Evolutionary conservation across 768 basidiomycete species (phyloP).

Genomic region (Hygrophorus russula): DNA sequence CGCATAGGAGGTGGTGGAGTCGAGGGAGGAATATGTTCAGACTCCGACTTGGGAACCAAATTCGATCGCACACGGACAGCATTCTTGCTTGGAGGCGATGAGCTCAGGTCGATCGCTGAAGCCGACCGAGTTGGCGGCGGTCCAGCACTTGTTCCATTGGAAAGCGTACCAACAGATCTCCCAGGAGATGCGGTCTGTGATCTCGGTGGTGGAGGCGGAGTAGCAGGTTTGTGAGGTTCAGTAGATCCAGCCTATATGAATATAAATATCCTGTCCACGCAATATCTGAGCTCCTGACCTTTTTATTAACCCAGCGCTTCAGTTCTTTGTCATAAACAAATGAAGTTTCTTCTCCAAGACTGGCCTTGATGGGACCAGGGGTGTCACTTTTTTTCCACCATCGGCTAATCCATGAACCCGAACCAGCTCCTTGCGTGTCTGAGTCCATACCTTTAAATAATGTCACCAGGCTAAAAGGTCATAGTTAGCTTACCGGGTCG

Average conservation of each 20-base stretch:
- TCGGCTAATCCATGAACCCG: conserved; percentile 73
- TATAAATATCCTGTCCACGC: background rate
- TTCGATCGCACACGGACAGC: conserved; percentile 55
- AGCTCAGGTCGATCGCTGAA: conserved; percentile 52
- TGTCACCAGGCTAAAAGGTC: background rate
- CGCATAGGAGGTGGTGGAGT: conserved; percentile 41
- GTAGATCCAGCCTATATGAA: conserved; percentile 37
- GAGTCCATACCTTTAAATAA: background rate
- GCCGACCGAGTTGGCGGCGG: conserved; percentile 39
- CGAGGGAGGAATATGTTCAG: conserved; percentile 38
- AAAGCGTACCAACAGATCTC: conserved; percentile 25
- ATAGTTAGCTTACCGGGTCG: conserved; percentile 16
- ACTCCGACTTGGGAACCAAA: conserved; percentile 40
- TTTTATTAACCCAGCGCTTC: conserved; percentile 94
- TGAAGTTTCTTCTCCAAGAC: conserved; percentile 78
- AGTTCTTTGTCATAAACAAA: conserved; percentile 95
- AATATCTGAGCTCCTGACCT: conserved; percentile 33
- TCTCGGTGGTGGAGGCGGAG: conserved; percentile 69
- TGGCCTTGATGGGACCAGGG: conserved; percentile 77
- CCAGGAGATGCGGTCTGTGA: conserved; percentile 82
- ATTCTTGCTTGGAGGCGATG: conserved; percentile 39
- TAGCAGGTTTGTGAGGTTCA: conserved; percentile 39
- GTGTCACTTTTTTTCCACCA: conserved; percentile 65
- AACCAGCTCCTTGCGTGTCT: conserved; percentile 17
- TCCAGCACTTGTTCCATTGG: conserved; percentile 12